Evolutionary conservation across 805 yeast species (phyloP), one percentile per base, ranked within the genome.

Genomic region (Blastobotrys mokoenaii): DNA sequence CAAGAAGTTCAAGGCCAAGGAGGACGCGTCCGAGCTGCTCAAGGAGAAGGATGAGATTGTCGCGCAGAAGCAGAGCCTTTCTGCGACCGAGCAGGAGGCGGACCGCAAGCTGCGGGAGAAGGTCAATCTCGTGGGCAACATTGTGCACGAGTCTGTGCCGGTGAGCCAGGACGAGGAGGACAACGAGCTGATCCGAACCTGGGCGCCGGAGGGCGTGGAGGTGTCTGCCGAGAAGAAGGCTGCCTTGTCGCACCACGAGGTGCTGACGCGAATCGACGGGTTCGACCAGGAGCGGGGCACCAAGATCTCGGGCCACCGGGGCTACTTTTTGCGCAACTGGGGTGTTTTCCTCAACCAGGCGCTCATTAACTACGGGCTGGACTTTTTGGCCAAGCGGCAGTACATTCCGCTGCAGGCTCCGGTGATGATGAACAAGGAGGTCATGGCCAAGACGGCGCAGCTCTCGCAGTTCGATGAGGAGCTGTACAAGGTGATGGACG

Each of bases 211-310:
- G 57, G 81, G 79, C 37, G 71, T 76, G 53, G 75, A 72, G 48
- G 74, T 79, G 46, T 82, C 77, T 37, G 72, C 76, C 51, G 65
- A 77, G 53, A 94, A 94, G 47, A 72, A 88, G 57, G 90, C 82
- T 41, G 82, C 94, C 44, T 76, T 90, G 63, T 89, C 97, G 29
- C 98, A 93, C 65, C 97, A 93, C 64, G 98, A 93, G 72, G 82
- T 93, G 45, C 73, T 93, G 55, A 75, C 94, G 58, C 82, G 97
- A 70, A 74, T 93, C 56, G 97, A 93, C 63, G 98, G 98, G 54
- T 93, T 89, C 66, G 98, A 93, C 65, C 97, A 97, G 55, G 97
- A 93, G 70, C 84, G 98, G 72, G 98, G 98, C 67, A 95, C 87
- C 50, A 86, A 87, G 71, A 82, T 93, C 56, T 89, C 90, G 48